These are phyloP conservation scores for Argentina anserina DNA, from an alignment of 306 rosid genomes.

Conservation along the genomic window DNA sequence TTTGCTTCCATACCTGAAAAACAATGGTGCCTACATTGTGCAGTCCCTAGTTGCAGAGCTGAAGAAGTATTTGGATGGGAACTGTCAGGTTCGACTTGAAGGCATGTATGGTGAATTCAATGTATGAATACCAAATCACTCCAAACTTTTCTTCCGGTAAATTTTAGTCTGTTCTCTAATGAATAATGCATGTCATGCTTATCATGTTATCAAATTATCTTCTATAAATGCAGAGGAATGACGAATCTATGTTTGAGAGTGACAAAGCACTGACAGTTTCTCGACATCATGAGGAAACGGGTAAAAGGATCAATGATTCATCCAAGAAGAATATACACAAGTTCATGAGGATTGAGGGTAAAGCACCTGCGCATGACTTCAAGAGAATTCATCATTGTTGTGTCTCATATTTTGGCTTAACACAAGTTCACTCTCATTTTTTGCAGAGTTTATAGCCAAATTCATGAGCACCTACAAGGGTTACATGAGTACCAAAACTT, in stretches of 20 bases:
- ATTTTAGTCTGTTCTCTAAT: neutral
- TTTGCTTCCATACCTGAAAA: neutral
- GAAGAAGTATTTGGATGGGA: constrained; percentile 34
- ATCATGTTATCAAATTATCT: neutral
- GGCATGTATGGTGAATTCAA: constrained; percentile 50
- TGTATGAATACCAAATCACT: constrained; percentile 30
- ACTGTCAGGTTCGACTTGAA: constrained; percentile 35
- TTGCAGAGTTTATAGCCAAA: constrained; percentile 50
- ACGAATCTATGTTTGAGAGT: constrained; percentile 37
- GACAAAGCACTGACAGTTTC: constrained; percentile 23
- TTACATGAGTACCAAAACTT: constrained; percentile 1
- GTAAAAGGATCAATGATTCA: constrained; percentile 11
- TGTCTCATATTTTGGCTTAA: neutral
- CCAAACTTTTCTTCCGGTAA: neutral
- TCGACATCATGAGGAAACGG: neutral
- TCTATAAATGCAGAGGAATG: constrained; percentile 32
- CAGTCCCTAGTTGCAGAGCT: constrained; percentile 50
- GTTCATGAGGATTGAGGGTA: constrained; percentile 56
- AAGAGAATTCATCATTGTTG: neutral
- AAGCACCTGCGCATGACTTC: neutral
- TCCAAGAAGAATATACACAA: constrained; percentile 22
- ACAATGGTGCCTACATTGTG: neutral
- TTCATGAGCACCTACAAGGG: constrained; percentile 49
- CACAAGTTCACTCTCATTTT: neutral
- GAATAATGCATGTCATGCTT: neutral